Evolutionary conservation across 2,329 filamentous ascomycete genomes (phyloP), one percentile per base, ranked within the genome.

Genomic region (Colletotrichum phormii): DNA sequence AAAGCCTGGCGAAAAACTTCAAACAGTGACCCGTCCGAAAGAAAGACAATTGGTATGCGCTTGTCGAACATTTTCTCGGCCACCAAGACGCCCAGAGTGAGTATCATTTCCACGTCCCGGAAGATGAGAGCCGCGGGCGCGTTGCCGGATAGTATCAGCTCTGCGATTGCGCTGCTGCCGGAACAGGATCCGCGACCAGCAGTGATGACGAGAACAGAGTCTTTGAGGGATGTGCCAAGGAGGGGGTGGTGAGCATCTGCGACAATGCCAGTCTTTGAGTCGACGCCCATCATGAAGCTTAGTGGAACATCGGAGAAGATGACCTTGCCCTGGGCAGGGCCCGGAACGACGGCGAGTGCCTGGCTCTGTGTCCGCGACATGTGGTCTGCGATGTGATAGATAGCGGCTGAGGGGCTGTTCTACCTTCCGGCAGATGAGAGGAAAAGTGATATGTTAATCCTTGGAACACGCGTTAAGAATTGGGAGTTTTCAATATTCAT

Each of bases 231-330:
- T 6, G 77, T 42, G 0, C 84, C 84, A 7, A 74, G 75, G 2
- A 87, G 75, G 0, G 82, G 82, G 65, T 87, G 85, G 51, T 85
- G 83, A 1, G 78, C 79, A 66, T 87, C 86, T 58, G 86, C 82
- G 1, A 87, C 78, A 13, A 80, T 73, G 46, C 86, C 84, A 0
- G 81, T 85, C 4, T 78, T 66, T 1, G 82, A 77, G 51, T 84
- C 75, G 1, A 86, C 81, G 0, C 86, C 86, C 8, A 83, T 83
- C 85, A 84, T 86, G 76, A 87, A 87, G 76, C 85, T 87, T 24
- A 87, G 75, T 18, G 42, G 42, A 11, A 49, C 18, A 49, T 49
- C 42, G 9, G 42, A 49, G 18, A 49, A 22, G 4, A 49, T 22
- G 18, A 49, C 18, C 42, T n/a, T 18, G 18, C 42, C 42, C 42